phyloP scores from a whole-genome alignment of 73 alveolate genomes.

The Paraurostyla sp. region DNA sequence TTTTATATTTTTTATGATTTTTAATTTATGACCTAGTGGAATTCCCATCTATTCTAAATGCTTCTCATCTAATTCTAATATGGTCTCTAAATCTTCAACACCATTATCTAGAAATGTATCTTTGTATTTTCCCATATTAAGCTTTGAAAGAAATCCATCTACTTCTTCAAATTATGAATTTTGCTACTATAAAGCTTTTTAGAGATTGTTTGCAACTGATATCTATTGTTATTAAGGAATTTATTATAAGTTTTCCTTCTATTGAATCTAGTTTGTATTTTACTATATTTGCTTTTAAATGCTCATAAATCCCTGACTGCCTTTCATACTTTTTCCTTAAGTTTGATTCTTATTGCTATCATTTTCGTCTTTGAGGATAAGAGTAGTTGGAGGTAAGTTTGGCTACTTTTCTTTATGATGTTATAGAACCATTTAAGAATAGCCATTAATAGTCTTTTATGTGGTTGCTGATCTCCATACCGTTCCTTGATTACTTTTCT shows the following conservation, averaged over 20 bases:
- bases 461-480: constrained; percentile 63
- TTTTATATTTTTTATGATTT: constrained; percentile 77
- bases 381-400: constrained; percentile 30
- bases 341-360: not conserved
- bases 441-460: constrained; percentile 61
- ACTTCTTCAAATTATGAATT: constrained; percentile 60
- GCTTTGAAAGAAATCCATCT: constrained; percentile 47
- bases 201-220: constrained; percentile 15
- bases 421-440: constrained; percentile 65
- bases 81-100: constrained; percentile 79
- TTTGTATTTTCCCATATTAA: constrained; percentile 69
- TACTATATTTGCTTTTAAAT: too few species aligned
- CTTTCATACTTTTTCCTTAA: not conserved
- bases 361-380: not conserved
- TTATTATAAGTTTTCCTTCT: too few species aligned
- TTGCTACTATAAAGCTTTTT: constrained; percentile 14
- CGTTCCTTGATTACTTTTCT: not conserved
- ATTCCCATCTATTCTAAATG: constrained; percentile 76
- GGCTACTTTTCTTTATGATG: constrained; percentile 56
- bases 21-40: constrained; percentile 83
- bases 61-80: constrained; percentile 75
- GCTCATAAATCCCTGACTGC: not conserved
- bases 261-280: too few species aligned
- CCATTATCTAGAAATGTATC: constrained; percentile 78
- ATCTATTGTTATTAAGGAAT: not conserved